A percentile compares a stretch with the other conserved stretches of the same genome.
These are phyloP conservation scores for Talaromyces borbonicus DNA, from an alignment of 495 filamentous ascomycete genomes.

Conservation along the genomic window DNA sequence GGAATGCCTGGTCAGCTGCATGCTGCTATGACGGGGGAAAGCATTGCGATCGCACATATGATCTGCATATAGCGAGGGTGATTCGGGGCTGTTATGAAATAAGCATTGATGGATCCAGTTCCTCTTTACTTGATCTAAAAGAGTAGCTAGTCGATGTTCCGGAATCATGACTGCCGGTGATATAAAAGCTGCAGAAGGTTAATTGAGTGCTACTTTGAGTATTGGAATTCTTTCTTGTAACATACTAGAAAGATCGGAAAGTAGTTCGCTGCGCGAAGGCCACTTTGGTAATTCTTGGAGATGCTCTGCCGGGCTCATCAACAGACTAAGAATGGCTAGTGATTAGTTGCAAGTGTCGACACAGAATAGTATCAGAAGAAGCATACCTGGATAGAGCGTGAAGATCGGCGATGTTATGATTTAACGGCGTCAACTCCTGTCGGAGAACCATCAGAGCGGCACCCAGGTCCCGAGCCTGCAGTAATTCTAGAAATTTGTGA, in stretches of 20 bases:
- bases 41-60: slow-evolving; percentile 72
- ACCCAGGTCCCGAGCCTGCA: slow-evolving; percentile 65
- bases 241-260: slow-evolving; percentile 79
- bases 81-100: slow-evolving; percentile 73
- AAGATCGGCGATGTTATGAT: slow-evolving; percentile 63
- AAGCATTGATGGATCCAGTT: slow-evolving; percentile 73
- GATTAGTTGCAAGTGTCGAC: no score
- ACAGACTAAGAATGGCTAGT: slow-evolving; percentile 42
- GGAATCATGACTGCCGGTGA: slow-evolving; percentile 98
- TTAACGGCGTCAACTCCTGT: slow-evolving; percentile 78
- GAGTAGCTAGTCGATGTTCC: slow-evolving; percentile 74
- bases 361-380: no score
- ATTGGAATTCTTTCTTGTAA: slow-evolving; percentile 3
- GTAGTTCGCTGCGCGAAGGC: slow-evolving; percentile 73
- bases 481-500: slow-evolving; percentile 89
- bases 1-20: slow-evolving; percentile 61
- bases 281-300: slow-evolving; percentile 73
- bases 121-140: slow-evolving; percentile 76
- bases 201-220: background rate
- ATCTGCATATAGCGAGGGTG: slow-evolving; percentile 81
- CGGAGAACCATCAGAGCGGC: slow-evolving; percentile 73
- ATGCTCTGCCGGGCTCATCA: slow-evolving; percentile 82
- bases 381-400: slow-evolving; percentile 74
- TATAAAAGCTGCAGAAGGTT: slow-evolving; percentile 55
- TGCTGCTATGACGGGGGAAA: slow-evolving; percentile 60